phyloP scores from a whole-genome alignment of 345 rosid genomes.

The Brassica cretica region DNA sequence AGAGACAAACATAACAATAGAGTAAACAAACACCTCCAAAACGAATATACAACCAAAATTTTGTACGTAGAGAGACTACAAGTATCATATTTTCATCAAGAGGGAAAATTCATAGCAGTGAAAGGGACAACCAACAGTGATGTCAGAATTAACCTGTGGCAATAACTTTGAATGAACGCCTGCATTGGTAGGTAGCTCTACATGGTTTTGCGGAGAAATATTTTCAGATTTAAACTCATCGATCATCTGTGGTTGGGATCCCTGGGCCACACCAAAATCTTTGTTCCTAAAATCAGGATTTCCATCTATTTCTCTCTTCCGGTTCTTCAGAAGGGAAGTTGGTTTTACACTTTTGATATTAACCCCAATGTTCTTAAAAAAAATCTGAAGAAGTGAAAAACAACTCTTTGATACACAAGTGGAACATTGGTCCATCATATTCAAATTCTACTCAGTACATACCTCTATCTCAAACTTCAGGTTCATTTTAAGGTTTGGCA shows the following conservation, averaged over 20 bases:
- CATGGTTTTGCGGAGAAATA: constrained; percentile 41
- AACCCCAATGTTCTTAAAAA: constrained; percentile 76
- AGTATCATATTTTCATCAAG: too few relatives aligned
- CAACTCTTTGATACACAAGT: neutral
- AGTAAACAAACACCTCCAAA: neutral
- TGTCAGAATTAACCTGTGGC: constrained; percentile 62
- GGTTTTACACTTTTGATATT: constrained; percentile 76
- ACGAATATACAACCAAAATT: neutral
- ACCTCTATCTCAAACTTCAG: constrained; percentile 96
- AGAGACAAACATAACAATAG: constrained; percentile 1
- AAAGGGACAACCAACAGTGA: neutral
- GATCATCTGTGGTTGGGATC: constrained; percentile 57
- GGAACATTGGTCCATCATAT: neutral
- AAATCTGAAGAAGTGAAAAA: constrained; percentile 43
- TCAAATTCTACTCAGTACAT: neutral
- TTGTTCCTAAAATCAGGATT: constrained; percentile 80
- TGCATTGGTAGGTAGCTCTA: constrained; percentile 40
- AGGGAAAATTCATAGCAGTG: too few relatives aligned
- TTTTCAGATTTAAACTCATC: constrained; percentile 63
- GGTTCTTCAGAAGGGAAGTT: constrained; percentile 73
- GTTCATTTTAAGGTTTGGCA: constrained; percentile 93
- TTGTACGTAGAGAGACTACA: neutral
- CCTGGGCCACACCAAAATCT: constrained; percentile 51
- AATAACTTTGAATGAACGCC: constrained; percentile 59
- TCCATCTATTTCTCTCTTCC: constrained; percentile 82